Base-by-base conservation (phyloP, 495 filamentous ascomycete species). In the Aspergillus sparsus region DNA sequence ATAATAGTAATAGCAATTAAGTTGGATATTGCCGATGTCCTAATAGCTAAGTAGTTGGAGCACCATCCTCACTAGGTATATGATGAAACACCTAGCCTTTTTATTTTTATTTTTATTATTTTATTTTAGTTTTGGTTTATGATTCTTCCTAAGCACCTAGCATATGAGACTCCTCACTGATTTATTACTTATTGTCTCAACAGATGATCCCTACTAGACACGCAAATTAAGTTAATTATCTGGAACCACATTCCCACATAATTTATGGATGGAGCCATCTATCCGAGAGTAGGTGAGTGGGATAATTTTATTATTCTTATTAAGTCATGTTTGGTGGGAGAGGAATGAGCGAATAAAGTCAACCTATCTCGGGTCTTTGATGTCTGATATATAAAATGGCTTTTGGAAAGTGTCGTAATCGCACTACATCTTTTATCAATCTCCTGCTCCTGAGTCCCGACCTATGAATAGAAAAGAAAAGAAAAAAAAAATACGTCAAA, bases 21-120 rank as follows among this genome's bases (percentile, higher is more conserved):
- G 37, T 41, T 16, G 42, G 7, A 46, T 39, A 45, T 6, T 45
- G 12, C 9, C 42, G 7, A 55, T 27, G 21, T 27, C 3, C 21
- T 27, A 1, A 27, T 1, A 27, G 21, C 21, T 27, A 1, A 27
- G 21, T 3, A 55, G 36, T 32, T 55, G 37, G 39, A 33, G 53
- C 15, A 45, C 21, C 21, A 45, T 55, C 37, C 27, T 37, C 41
- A 33, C 54, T 49, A 56, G 36, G 44, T 57, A 33, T 16, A 57
- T 37, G 55, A 49, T 57, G 55, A 57, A 57, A 57, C 55, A 37
- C n/a, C 55, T 57, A 57, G 36, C 44, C 15, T 27, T 3, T 27
- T 27, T 27, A 27, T 27, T 27, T 27, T 27, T 27, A 33, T 49
- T 45, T 37, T 49, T 49, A 49, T 49, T 37, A 35, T 57, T 45